Evolutionary conservation across 805 yeast genomes (phyloP).

Genomic region (Myxozyma sirexii): DNA sequence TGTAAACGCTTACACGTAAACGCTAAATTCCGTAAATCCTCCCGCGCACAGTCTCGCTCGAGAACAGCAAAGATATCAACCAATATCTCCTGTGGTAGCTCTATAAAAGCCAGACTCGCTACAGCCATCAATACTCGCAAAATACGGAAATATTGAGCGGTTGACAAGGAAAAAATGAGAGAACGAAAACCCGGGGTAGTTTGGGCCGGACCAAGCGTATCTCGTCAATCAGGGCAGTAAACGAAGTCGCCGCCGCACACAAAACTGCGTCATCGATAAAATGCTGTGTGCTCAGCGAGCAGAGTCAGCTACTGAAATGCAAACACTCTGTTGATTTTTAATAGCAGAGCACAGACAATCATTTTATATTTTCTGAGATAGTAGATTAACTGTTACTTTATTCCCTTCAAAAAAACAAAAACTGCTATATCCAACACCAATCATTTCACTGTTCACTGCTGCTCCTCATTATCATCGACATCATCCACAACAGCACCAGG

Average conservation of each 20-base stretch:
- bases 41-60: background rate
- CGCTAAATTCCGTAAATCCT: slow-evolving; percentile 17
- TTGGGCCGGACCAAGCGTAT: background rate
- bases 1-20: slow-evolving; percentile 17
- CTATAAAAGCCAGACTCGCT: slow-evolving; percentile 7
- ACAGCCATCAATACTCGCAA: slow-evolving; percentile 4
- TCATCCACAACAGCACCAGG: slow-evolving; percentile 1
- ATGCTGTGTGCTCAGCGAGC: no score
- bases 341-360: no score
- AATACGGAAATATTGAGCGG: no score
- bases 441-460: background rate
- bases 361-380: no score
- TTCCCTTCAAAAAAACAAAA: no score
- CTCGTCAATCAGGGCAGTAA: background rate
- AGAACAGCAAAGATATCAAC: slow-evolving; percentile 11
- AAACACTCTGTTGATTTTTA: no score
- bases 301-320: no score
- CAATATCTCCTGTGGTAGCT: slow-evolving; percentile 22
- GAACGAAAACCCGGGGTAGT: no score
- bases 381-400: no score
- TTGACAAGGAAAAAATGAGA: no score
- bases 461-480: background rate
- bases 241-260: background rate
- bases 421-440: no score
- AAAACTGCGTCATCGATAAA: no score